A percentile compares a stretch with the other conserved stretches of the same genome.
Conservation (phyloP, 495 filamentous ascomycete species). For the Melanomma pulvis-pyrius region DNA sequence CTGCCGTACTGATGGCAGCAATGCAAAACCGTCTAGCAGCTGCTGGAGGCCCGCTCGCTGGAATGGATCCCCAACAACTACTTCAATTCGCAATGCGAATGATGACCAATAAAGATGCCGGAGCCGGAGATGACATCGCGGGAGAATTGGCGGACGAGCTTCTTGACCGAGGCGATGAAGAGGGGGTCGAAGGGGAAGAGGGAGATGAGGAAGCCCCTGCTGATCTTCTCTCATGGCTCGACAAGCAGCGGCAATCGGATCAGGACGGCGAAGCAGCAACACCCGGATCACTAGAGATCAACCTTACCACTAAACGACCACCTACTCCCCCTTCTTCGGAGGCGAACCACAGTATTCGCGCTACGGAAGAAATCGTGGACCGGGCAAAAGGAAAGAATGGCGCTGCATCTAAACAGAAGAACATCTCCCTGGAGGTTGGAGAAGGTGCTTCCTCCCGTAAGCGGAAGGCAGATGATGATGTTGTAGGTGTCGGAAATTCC, state of each 20-base stretch:
- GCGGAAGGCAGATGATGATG: slow-evolving; percentile 25
- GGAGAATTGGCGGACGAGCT: slow-evolving; percentile 41
- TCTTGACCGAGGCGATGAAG: slow-evolving; percentile 36
- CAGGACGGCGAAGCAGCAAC: neutral
- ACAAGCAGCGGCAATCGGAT: slow-evolving; percentile 5
- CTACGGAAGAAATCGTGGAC: neutral
- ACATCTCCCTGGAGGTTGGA: neutral
- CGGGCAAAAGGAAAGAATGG: slow-evolving; percentile 2
- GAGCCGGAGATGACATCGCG: slow-evolving; percentile 42
- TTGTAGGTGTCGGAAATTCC: slow-evolving; percentile 3
- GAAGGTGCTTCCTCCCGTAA: slow-evolving; percentile 14
- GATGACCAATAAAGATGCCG: slow-evolving; percentile 37
- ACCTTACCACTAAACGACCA: neutral
- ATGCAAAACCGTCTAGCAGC: slow-evolving; percentile 37
- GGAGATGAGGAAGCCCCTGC: slow-evolving; percentile 14
- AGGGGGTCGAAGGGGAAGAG: slow-evolving; percentile 26
- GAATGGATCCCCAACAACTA: slow-evolving; percentile 42
- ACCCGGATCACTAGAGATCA: slow-evolving; percentile 4
- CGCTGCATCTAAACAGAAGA: slow-evolving; percentile 5
- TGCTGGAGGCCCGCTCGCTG: slow-evolving; percentile 36
- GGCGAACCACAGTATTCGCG: slow-evolving; percentile 16
- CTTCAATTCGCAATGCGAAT: slow-evolving; percentile 43
- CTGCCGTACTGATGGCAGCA: slow-evolving; percentile 38
- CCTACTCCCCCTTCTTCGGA: slow-evolving; percentile 31
- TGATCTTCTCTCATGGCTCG: slow-evolving; percentile 16